Evolutionary conservation across 306 rosid genomes (phyloP).

Genomic region (Lagenaria siceraria): DNA sequence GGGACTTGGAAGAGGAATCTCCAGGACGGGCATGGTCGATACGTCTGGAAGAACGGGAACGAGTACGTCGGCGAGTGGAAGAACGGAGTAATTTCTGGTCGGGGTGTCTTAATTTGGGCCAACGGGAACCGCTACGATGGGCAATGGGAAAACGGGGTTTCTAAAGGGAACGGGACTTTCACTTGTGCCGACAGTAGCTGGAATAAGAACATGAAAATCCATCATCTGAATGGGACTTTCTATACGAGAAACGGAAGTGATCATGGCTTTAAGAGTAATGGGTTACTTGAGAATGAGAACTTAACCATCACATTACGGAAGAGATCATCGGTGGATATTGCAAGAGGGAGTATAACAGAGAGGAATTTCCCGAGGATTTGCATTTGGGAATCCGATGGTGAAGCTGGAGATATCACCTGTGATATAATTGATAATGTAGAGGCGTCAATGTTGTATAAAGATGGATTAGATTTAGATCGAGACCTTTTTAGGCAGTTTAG

Average conservation of each 20-base stretch:
- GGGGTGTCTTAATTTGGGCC: conserved; percentile 62
- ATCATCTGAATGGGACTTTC: conserved; percentile 47
- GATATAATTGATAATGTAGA: conserved; percentile 84
- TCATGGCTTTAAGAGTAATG: conserved; percentile 13
- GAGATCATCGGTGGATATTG: conserved; percentile 43
- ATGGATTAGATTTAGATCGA: conserved; percentile 23
- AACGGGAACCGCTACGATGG: conserved; percentile 83
- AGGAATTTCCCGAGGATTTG: conserved; percentile 69
- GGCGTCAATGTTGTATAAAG: conserved; percentile 54
- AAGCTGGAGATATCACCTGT: conserved; percentile 90
- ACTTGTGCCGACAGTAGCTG: conserved; percentile 79
- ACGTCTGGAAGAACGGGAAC: conserved; percentile 82
- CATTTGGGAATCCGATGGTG: conserved; percentile 94
- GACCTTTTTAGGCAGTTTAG: conserved; percentile 30
- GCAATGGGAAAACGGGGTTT: conserved; percentile 77
- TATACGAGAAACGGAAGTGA: conserved; percentile 43
- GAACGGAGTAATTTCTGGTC: conserved; percentile 63
- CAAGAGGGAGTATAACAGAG: conserved; percentile 46
- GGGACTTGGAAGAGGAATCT: conserved; percentile 68
- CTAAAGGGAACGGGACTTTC: conserved; percentile 64
- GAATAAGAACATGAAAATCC: conserved; percentile 55
- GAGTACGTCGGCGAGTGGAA: conserved; percentile 83
- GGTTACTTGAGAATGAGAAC: conserved; percentile 27
- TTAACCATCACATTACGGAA: conserved; percentile 49
- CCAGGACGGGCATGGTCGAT: conserved; percentile 75